Evolutionary conservation across 345 rosid species (phyloP).

Genomic region (Melastoma malabathricum): DNA sequence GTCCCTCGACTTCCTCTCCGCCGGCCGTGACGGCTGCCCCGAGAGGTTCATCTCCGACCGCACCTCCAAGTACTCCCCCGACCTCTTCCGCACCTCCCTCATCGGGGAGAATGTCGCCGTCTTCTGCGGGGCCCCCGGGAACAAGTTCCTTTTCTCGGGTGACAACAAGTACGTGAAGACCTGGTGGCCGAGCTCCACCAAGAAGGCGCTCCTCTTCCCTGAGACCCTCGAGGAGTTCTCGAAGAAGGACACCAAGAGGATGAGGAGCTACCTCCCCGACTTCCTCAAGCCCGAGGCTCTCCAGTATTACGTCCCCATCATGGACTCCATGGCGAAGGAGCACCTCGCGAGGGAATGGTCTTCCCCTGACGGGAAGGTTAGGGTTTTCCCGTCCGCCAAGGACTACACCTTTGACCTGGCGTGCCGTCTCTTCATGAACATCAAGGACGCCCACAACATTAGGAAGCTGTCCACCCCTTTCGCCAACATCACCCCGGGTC

Average conservation of each 20-base stretch:
- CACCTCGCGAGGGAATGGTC: slow-evolving; percentile 14
- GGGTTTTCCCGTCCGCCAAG: slow-evolving; percentile 18
- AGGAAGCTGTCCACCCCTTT: too few species aligned
- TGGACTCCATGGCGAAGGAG: slow-evolving; percentile 24
- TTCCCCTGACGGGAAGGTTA: slow-evolving; percentile 8
- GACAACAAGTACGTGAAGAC: slow-evolving; percentile 18
- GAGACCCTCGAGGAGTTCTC: slow-evolving; percentile 1
- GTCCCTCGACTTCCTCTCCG: slow-evolving; percentile 10
- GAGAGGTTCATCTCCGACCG: slow-evolving; percentile 19
- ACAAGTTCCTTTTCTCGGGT: slow-evolving; percentile 20
- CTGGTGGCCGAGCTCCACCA: slow-evolving; percentile 23
- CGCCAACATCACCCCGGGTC: slow-evolving; percentile 4
- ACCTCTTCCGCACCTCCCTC: slow-evolving; percentile 14
- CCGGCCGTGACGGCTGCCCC: slow-evolving; percentile 4
- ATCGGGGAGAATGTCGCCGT: slow-evolving; percentile 16
- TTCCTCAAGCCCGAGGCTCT: slow-evolving; percentile 17
- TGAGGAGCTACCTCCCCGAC: slow-evolving; percentile 9
- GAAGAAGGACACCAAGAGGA: slow-evolving; percentile 8
- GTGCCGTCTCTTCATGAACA: slow-evolving; percentile 16
- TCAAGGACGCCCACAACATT: slow-evolving; percentile 8
- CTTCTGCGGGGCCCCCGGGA: slow-evolving; percentile 17
- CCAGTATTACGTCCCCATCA: slow-evolving; percentile 14
- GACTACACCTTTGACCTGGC: slow-evolving; percentile 21
- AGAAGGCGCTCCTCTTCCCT: slow-evolving; percentile 13
- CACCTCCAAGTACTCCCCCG: slow-evolving; percentile 13